phyloP scores from a whole-genome alignment of 129 eudicot species.

The Artemisia tridentata region DNA sequence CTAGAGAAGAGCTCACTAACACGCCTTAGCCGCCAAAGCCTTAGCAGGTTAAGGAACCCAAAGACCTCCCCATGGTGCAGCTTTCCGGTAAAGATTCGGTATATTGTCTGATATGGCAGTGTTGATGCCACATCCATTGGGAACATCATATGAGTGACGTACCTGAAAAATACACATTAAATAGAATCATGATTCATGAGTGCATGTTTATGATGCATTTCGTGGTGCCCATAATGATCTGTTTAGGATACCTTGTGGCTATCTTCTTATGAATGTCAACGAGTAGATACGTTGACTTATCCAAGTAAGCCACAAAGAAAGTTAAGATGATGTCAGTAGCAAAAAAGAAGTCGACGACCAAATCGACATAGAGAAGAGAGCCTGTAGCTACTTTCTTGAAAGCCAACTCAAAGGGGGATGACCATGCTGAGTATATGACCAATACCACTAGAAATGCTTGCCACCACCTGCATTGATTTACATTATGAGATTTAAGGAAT shows the following conservation, averaged over 20 bases:
- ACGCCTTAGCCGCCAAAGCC: constrained; percentile 74
- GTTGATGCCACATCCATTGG: constrained; percentile 74
- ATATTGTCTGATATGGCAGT: constrained; percentile 58
- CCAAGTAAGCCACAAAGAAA: constrained; percentile 74
- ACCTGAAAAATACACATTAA: constrained; percentile 30
- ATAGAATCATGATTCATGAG: neutral
- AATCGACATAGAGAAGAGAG: constrained; percentile 52
- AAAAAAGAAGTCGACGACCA: constrained; percentile 65
- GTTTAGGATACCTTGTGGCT: constrained; percentile 43
- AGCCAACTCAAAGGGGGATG: constrained; percentile 80
- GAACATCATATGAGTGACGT: constrained; percentile 57
- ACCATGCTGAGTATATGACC: constrained; percentile 80
- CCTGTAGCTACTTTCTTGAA: constrained; percentile 50
- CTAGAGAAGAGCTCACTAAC: constrained; percentile 72
- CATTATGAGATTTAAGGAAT: neutral
- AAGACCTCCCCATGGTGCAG: constrained; percentile 45
- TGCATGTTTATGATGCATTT: neutral
- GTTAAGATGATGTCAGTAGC: constrained; percentile 60
- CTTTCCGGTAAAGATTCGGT: constrained; percentile 44
- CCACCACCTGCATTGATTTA: constrained; percentile 57
- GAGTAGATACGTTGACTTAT: constrained; percentile 63
- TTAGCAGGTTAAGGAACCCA: constrained; percentile 70
- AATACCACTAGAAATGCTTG: constrained; percentile 69
- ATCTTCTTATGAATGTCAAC: constrained; percentile 62
- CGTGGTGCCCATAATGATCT: neutral